Percentiles rank a stretch among this genome's conserved stretches.
These are phyloP conservation scores for Leccinum incarnatum DNA, from an alignment of 768 basidiomycete species.

Conservation along the genomic window DNA sequence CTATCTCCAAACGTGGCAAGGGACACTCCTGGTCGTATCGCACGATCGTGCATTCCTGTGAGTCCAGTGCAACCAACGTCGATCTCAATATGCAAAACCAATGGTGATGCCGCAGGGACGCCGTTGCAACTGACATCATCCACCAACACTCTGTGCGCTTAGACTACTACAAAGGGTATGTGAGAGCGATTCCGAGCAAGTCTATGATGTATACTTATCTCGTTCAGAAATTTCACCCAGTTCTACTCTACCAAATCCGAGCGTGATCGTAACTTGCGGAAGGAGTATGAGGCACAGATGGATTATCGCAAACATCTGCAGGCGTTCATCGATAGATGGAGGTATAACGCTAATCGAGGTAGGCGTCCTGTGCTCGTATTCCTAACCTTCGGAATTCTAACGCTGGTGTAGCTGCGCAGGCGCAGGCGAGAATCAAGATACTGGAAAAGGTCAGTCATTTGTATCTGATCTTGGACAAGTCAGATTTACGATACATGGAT, in stretches of 20 bases:
- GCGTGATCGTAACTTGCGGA: slow-evolving; percentile 83
- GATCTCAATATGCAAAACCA: background rate
- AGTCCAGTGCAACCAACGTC: slow-evolving; percentile 18
- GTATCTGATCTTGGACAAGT: background rate
- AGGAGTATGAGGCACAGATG: slow-evolving; percentile 96
- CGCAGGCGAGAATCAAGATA: slow-evolving; percentile 75
- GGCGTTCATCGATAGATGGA: slow-evolving; percentile 97
- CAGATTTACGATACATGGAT: background rate
- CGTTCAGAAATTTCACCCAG: slow-evolving; percentile 87
- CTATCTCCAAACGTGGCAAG: slow-evolving; percentile 92
- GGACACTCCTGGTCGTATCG: slow-evolving; percentile 93
- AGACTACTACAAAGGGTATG: slow-evolving; percentile 95
- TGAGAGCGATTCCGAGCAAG: background rate
- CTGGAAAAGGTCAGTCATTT: slow-evolving; percentile 59
- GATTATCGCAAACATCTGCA: slow-evolving; percentile 93
- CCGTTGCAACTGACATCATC: slow-evolving; percentile 97
- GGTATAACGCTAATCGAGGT: slow-evolving; percentile 95
- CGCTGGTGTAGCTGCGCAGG: slow-evolving; percentile 68
- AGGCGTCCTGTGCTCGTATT: slow-evolving; percentile 12
- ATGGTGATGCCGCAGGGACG: slow-evolving; percentile 54
- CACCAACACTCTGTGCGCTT: slow-evolving; percentile 90
- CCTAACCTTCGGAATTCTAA: slow-evolving; percentile 1
- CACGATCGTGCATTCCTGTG: slow-evolving; percentile 97
- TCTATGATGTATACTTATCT: background rate
- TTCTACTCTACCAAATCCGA: slow-evolving; percentile 99